Evolutionary conservation across 257 asterid species (phyloP).

Genomic region (Capsicum baccatum): DNA sequence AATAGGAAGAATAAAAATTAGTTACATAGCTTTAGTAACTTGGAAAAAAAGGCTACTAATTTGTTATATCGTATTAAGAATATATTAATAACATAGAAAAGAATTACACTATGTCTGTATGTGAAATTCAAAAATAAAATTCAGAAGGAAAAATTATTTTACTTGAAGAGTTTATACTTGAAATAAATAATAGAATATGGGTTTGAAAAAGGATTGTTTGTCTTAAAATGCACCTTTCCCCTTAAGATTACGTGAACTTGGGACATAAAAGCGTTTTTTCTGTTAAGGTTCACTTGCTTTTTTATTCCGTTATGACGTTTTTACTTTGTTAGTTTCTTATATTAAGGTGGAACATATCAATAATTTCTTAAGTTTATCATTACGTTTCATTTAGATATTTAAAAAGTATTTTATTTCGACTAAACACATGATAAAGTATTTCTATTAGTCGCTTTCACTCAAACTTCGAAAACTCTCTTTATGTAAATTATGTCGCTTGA

Average conservation of each 20-base stretch:
- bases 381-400: fast-evolving
- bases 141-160: too few relatives aligned
- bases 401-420: too few relatives aligned
- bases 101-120: too few relatives aligned
- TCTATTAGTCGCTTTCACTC: neutral
- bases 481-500: too few relatives aligned
- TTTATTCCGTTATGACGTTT: neutral
- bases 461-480: neutral
- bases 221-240: constrained; percentile 6
- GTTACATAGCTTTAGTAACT: too few relatives aligned
- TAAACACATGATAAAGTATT: neutral
- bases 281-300: neutral
- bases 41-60: too few relatives aligned
- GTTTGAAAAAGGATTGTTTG: neutral
- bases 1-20: too few relatives aligned
- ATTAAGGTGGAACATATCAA: neutral
- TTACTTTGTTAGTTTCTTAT: neutral
- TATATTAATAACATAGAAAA: too few relatives aligned
- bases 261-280: constrained; percentile 27
- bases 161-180: neutral
- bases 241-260: constrained; percentile 46
- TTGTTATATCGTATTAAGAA: too few relatives aligned
- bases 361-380: too few relatives aligned
- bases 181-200: neutral
- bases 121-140: too few relatives aligned